Evolutionary conservation across 352 stramenopile genomes (phyloP).

Genomic region (Globisporangium cederbergense): DNA sequence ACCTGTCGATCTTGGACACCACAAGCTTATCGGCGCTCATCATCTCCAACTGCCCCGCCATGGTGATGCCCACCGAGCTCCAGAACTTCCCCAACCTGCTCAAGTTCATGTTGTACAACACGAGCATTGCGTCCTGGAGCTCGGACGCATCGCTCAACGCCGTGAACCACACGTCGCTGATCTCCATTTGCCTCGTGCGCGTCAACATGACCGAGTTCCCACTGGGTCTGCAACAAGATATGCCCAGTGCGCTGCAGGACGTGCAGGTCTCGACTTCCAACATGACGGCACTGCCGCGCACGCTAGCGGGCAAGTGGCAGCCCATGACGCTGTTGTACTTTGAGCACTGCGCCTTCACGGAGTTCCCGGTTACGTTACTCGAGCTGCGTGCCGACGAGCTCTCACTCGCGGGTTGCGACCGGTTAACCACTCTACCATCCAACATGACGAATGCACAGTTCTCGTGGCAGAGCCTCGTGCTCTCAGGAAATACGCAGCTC

Average conservation of each 20-base stretch:
- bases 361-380: constrained; percentile 16
- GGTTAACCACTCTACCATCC: constrained; percentile 17
- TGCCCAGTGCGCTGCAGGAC: constrained; percentile 14
- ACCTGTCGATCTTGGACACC: constrained; percentile 22
- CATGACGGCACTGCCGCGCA: constrained; percentile 10
- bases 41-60: constrained; percentile 29
- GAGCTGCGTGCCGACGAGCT: constrained; percentile 16
- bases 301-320: constrained; percentile 8
- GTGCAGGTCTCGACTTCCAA: constrained; percentile 18
- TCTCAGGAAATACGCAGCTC: constrained; percentile 16
- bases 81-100: constrained; percentile 29
- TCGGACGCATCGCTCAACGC: constrained; percentile 22
- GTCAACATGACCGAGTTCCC: constrained; percentile 21
- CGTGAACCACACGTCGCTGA: constrained; percentile 15
- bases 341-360: constrained; percentile 17
- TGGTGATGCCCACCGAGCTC: constrained; percentile 24
- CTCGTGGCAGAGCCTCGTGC: constrained; percentile 15
- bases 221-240: constrained; percentile 8
- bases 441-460: constrained; percentile 25
- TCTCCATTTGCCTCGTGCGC: constrained; percentile 17
- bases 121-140: constrained; percentile 26
- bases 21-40: constrained; percentile 26
- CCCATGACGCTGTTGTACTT: constrained; percentile 19
- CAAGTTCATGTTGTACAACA: constrained; percentile 38
- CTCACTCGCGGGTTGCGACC: constrained; percentile 20